These are phyloP conservation scores for Phylloporus rhodoxanthus DNA, from an alignment of 768 basidiomycete genomes.

Conservation along the genomic window DNA sequence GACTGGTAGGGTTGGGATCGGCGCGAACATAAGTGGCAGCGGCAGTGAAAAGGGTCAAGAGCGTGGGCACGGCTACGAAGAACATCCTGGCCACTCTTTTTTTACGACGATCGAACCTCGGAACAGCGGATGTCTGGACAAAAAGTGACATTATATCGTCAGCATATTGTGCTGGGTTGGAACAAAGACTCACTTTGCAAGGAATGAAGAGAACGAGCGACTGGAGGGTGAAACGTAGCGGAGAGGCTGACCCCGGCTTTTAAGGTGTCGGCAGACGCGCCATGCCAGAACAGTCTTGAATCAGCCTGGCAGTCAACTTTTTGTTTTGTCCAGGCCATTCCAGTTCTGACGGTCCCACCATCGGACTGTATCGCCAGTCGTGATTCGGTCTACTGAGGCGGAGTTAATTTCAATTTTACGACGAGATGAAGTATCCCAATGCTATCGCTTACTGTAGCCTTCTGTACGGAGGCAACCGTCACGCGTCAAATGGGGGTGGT, in stretches of 20 bases:
- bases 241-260: not conserved
- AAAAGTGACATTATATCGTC: not conserved
- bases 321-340: not conserved
- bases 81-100: slow-evolving; percentile 15
- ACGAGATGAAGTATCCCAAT: not conserved
- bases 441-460: not conserved
- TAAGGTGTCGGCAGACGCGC: not conserved
- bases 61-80: not conserved
- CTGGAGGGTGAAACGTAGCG: not conserved
- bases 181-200: slow-evolving; percentile 4
- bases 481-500: too few species aligned
- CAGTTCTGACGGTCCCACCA: not conserved
- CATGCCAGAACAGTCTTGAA: not conserved
- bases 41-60: slow-evolving; percentile 21
- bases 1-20: slow-evolving; percentile 52
- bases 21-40: slow-evolving; percentile 40
- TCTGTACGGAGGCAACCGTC: too few species aligned
- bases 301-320: slow-evolving; percentile 1
- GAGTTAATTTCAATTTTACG: not conserved
- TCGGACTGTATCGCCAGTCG: not conserved
- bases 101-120: slow-evolving; percentile 4
- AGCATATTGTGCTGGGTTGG: not conserved
- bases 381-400: not conserved
- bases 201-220: slow-evolving; percentile 8
- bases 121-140: not conserved